A percentile compares a stretch with the other conserved stretches of the same genome.
These are phyloP conservation scores for Irpex sp. DNA, from an alignment of 1,284 basidiomycete species.

Conservation along the genomic window DNA sequence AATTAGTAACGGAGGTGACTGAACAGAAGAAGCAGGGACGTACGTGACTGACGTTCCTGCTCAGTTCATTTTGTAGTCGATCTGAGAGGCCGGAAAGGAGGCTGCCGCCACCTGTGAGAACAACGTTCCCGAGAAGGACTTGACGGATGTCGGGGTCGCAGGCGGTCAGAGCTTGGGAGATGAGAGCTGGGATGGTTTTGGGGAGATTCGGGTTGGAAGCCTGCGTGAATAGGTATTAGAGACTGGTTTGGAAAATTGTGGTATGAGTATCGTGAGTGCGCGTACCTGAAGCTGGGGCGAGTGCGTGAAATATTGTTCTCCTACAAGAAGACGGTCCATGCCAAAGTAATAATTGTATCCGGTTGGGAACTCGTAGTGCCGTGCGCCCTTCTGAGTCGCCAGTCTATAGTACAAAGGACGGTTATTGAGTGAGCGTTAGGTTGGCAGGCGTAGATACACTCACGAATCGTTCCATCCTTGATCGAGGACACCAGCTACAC, in stretches of 20 bases:
- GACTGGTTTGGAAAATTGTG: background rate
- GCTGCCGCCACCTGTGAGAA: slow-evolving; percentile 90
- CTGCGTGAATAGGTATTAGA: slow-evolving; percentile 28
- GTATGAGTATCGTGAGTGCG: slow-evolving; percentile 8
- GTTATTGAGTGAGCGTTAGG: background rate
- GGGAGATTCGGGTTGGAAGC: slow-evolving; percentile 66
- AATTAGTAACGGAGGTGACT: background rate
- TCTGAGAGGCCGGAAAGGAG: slow-evolving; percentile 86
- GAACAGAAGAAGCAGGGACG: slow-evolving; percentile 3
- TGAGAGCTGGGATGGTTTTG: slow-evolving; percentile 74
- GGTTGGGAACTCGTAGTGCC: slow-evolving; percentile 93
- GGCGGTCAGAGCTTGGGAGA: slow-evolving; percentile 76
- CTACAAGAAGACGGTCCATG: slow-evolving; percentile 77
- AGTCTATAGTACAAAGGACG: slow-evolving; percentile 31
- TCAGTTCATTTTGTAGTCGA: slow-evolving; percentile 78
- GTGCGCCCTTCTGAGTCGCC: slow-evolving; percentile 48
- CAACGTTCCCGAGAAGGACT: slow-evolving; percentile 88
- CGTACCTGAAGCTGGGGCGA: slow-evolving; percentile 72
- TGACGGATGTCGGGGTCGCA: slow-evolving; percentile 93
- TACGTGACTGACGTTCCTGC: slow-evolving; percentile 10
- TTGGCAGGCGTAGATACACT: slow-evolving; percentile 20
- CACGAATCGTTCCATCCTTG: slow-evolving; percentile 88
- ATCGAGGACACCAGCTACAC: slow-evolving; percentile 80
- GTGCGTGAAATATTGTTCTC: slow-evolving; percentile 90
- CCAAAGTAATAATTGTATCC: slow-evolving; percentile 89